Percentiles rank a stretch among this genome's conserved stretches.
Conservation (phyloP, 1,284 basidiomycete species). For the Moniliophthora roreri region DNA sequence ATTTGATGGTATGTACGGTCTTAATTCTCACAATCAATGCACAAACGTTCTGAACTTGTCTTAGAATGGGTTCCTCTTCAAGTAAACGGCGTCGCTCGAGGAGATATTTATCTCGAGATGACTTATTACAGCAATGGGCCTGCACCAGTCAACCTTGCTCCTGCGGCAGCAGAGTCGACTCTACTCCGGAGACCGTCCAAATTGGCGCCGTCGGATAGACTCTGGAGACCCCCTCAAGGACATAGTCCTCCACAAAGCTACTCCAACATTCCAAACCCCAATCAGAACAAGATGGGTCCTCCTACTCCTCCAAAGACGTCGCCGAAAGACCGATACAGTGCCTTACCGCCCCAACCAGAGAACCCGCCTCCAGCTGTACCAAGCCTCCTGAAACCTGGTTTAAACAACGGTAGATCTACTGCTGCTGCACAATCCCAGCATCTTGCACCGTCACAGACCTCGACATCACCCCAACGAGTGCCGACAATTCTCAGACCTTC, state of each 20-base stretch:
- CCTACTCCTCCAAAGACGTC: constrained; percentile 11
- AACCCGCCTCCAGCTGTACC: not conserved
- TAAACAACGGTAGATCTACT: constrained; percentile 3
- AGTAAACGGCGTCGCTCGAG: constrained; percentile 53
- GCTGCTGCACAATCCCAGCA: constrained; percentile 11
- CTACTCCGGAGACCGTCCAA: constrained; percentile 25
- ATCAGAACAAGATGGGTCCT: not conserved
- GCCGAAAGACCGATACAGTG: constrained; percentile 4
- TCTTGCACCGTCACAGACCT: not conserved
- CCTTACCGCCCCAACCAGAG: constrained; percentile 3
- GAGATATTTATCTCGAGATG: constrained; percentile 79
- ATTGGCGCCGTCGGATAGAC: constrained; percentile 24
- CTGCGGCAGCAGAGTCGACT: constrained; percentile 11
- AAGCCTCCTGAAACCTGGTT: constrained; percentile 6
- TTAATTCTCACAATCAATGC: constrained; percentile 1
- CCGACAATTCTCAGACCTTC: constrained; percentile 46
- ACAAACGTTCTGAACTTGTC: constrained; percentile 6
- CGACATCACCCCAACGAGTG: constrained; percentile 20
- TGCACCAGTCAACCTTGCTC: constrained; percentile 21
- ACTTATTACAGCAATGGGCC: constrained; percentile 69
- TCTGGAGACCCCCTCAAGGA: constrained; percentile 20
- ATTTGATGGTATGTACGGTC: constrained; percentile 62
- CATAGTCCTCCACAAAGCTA: constrained; percentile 22
- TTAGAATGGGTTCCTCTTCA: constrained; percentile 70
- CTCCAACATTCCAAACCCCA: constrained; percentile 5